A percentile compares a stretch with the other conserved stretches of the same genome.
These are phyloP conservation scores for Pyrenophora graminea DNA, from an alignment of 2,329 filamentous ascomycete genomes.

Conservation along the genomic window DNA sequence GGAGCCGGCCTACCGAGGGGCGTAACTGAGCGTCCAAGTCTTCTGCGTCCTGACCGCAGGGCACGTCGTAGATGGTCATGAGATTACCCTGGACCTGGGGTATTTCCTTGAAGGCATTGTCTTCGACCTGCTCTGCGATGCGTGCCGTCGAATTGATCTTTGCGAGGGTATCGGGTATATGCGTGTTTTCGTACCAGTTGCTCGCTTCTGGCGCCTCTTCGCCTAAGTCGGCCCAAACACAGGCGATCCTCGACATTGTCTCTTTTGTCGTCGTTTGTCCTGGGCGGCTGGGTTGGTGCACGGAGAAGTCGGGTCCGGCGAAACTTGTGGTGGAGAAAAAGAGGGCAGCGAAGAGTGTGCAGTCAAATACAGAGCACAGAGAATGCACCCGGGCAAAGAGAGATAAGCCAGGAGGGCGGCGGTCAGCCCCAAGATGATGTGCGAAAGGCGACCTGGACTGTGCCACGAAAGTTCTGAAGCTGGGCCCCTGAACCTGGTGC, in stretches of 20 bases:
- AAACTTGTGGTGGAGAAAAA: neutral
- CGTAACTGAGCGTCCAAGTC: conserved; percentile 13
- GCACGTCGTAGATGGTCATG: conserved; percentile 20
- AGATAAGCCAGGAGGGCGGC: conserved; percentile 2
- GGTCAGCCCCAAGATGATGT: conserved; percentile 2
- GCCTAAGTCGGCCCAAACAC: conserved; percentile 16
- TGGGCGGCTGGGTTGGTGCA: neutral
- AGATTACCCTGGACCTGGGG: conserved; percentile 9
- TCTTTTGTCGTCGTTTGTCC: neutral
- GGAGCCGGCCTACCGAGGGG: conserved; percentile 5
- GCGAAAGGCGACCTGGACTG: conserved; percentile 5
- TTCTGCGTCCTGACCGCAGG: conserved; percentile 5
- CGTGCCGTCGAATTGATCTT: conserved; percentile 14
- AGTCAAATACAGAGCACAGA: neutral
- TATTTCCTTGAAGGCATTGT: conserved; percentile 21
- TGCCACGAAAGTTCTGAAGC: conserved; percentile 4
- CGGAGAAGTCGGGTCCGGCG: neutral
- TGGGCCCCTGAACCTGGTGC: conserved; percentile 1
- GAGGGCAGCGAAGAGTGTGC: neutral
- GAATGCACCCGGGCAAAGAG: neutral
- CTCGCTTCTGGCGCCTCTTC: conserved; percentile 8
- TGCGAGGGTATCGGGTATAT: conserved; percentile 10
- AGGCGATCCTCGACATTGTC: conserved; percentile 20
- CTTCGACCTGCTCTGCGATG: conserved; percentile 11
- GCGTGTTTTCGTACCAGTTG: conserved; percentile 15